These are phyloP conservation scores for Plasmodium adleri DNA, from an alignment of 169 alveolate genomes.

Conservation along the genomic window DNA sequence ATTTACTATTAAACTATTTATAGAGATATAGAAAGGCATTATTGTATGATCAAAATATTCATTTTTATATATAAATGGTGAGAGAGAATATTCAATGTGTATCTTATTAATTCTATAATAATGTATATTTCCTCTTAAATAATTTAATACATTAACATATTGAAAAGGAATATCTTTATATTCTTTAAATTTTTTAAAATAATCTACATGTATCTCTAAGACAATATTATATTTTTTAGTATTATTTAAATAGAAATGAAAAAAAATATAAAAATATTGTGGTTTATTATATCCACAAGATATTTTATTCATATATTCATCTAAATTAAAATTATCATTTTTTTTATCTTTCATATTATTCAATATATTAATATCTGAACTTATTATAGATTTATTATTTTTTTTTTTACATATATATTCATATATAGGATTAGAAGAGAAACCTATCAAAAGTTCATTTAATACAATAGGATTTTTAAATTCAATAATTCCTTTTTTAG, in stretches of 20 bases:
- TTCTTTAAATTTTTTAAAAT: background rate
- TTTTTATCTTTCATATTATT: background rate
- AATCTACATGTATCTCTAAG: constrained; percentile 31
- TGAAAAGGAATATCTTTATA: constrained; percentile 5
- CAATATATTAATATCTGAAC: background rate
- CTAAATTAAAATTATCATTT: background rate
- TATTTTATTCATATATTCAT: background rate
- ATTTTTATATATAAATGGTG: background rate
- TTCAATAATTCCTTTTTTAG: constrained; percentile 31
- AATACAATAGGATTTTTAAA: constrained; percentile 45
- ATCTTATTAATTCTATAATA: constrained; percentile 65
- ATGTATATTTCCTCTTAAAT: constrained; percentile 30
- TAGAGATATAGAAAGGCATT: constrained; percentile 42
- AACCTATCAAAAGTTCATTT: constrained; percentile 33
- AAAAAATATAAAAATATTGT: constrained; percentile 21
- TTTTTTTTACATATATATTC: constrained; percentile 15
- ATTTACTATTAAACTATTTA: constrained; percentile 29
- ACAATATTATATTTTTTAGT: constrained; percentile 26
- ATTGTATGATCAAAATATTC: constrained; percentile 9
- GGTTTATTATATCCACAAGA: constrained; percentile 12
- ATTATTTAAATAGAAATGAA: constrained; percentile 34
- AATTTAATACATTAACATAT: constrained; percentile 33
- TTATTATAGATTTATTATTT: background rate
- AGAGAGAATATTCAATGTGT: constrained; percentile 38
- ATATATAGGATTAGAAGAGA: constrained; percentile 35